A percentile compares a stretch with the other conserved stretches of the same genome.
Conservation (phyloP, 805 yeast genomes). For the Saturnispora quitensis region DNA sequence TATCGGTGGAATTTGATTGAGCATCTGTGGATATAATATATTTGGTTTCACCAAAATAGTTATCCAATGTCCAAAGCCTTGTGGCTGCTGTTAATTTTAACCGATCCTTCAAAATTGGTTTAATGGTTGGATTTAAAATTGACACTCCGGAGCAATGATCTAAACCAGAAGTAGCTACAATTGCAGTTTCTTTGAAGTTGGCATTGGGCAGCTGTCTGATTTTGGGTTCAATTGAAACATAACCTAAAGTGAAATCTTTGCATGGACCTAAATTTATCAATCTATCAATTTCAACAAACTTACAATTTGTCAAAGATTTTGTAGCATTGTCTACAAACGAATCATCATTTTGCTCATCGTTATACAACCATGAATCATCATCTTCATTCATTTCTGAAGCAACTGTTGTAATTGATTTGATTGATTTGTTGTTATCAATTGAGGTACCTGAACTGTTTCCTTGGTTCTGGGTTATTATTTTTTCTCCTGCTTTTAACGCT, state of each 20-base stretch:
- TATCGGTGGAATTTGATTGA: slow-evolving; percentile 53
- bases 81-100: slow-evolving; percentile 64
- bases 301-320: slow-evolving; percentile 18
- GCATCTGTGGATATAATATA: slow-evolving; percentile 68
- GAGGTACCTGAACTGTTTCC: neutral
- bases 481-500: slow-evolving; percentile 5
- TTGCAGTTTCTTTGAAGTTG: slow-evolving; percentile 52
- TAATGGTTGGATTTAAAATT: slow-evolving; percentile 56
- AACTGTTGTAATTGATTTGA: neutral
- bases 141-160: slow-evolving; percentile 46
- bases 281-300: slow-evolving; percentile 42
- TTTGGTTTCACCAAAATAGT: slow-evolving; percentile 31
- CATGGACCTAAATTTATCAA: slow-evolving; percentile 67
- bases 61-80: slow-evolving; percentile 62
- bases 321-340: slow-evolving; percentile 5
- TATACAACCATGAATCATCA: slow-evolving; percentile 36
- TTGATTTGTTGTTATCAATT: neutral
- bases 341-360: slow-evolving; percentile 27
- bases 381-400: slow-evolving; percentile 27
- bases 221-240: slow-evolving; percentile 42
- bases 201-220: slow-evolving; percentile 63
- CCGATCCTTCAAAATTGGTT: slow-evolving; percentile 59
- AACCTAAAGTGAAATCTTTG: slow-evolving; percentile 57
- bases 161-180: slow-evolving; percentile 64
- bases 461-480: neutral